Evolutionary conservation across 2,329 filamentous ascomycete genomes (phyloP).

Genomic region (Epichloe sibirici): DNA sequence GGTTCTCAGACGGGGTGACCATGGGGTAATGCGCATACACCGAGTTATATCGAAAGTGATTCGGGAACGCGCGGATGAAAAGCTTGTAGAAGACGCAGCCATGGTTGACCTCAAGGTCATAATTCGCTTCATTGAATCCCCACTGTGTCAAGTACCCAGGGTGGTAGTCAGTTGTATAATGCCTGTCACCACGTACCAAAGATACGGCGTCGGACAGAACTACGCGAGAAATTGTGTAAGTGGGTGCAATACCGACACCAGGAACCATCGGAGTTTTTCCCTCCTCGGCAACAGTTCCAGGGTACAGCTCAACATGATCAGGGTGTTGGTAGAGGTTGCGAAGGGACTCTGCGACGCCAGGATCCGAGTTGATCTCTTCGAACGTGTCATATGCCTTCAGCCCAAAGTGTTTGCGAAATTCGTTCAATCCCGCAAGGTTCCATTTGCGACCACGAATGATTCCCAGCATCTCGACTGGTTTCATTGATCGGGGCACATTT

Average conservation of each 20-base stretch:
- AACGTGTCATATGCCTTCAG: slow-evolving; percentile 66
- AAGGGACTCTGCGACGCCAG: slow-evolving; percentile 53
- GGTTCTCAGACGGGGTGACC: slow-evolving; percentile 58
- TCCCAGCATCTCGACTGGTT: slow-evolving; percentile 66
- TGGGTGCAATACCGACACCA: slow-evolving; percentile 63
- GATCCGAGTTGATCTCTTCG: slow-evolving; percentile 73
- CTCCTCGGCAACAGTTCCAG: slow-evolving; percentile 65
- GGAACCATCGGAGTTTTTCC: slow-evolving; percentile 62
- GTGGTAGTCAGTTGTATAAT: slow-evolving; percentile 69
- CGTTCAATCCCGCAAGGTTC: slow-evolving; percentile 69
- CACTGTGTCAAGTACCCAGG: slow-evolving; percentile 68
- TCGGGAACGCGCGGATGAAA: slow-evolving; percentile 65
- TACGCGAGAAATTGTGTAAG: slow-evolving; percentile 65
- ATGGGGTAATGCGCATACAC: slow-evolving; percentile 74
- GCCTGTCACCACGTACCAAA: slow-evolving; percentile 66
- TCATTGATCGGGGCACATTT: slow-evolving; percentile 62
- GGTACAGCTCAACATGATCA: slow-evolving; percentile 70
- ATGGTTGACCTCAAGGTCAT: slow-evolving; percentile 62
- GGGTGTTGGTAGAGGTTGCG: slow-evolving; percentile 63
- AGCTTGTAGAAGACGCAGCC: slow-evolving; percentile 81
- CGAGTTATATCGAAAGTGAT: slow-evolving; percentile 65
- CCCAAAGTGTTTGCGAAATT: slow-evolving; percentile 74
- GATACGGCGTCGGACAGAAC: slow-evolving; percentile 67
- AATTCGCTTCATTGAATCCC: slow-evolving; percentile 66
- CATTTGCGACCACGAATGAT: slow-evolving; percentile 67